Base-by-base conservation (phyloP, 192 early-diverging fungal species). In the Coemansia sp. region DNA sequence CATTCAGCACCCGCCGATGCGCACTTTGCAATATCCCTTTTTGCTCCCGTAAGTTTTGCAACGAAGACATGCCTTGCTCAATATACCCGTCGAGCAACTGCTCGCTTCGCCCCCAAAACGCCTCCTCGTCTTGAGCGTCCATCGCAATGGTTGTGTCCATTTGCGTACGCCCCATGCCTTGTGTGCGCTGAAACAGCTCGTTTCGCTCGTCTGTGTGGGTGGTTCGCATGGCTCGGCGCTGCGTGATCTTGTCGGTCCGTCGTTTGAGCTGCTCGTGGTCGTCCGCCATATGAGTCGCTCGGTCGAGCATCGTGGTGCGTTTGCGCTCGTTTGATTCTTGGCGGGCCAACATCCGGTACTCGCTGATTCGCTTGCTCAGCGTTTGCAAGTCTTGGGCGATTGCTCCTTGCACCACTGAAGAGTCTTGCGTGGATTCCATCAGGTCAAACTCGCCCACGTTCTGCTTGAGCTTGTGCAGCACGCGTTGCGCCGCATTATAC, bases 401-500 rank as follows among this genome's bases (percentile, higher is more conserved):
- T 1, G 68, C 77, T 6, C 57, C 77, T 37, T 80, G 53, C 6
- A 65, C 35, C 2, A 70, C 67, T 22, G 49, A 15, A 10, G 50
- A 57, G 48, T 66, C 64, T 38, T 54, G 54, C 5, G 22, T 53
- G 19, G 37, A 63, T 10, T 23, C 41, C 52, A 43, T 27, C 39
- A 80, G 66, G 47, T 80, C 77, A 65, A 80, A 80, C 35, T 67
- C 72, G 59, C 69, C 71, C 38, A 80, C 72, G 45, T 63, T 68
- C 62, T 80, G 68, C 65, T 80, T 80, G 38, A 80, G 53, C 58
- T 67, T 67, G 69, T 80, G 77, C 72, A 80, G 65, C 62, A 74
- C 62, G 22, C 77, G 77, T 59, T 80, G 77, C 21, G 77, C 77
- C 10, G 77, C 72, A 59, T 80, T 80, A 55, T 80, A 80, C 50